These are phyloP conservation scores for Phytophthora quininea DNA, from an alignment of 352 stramenopile genomes.

Conservation along the genomic window DNA sequence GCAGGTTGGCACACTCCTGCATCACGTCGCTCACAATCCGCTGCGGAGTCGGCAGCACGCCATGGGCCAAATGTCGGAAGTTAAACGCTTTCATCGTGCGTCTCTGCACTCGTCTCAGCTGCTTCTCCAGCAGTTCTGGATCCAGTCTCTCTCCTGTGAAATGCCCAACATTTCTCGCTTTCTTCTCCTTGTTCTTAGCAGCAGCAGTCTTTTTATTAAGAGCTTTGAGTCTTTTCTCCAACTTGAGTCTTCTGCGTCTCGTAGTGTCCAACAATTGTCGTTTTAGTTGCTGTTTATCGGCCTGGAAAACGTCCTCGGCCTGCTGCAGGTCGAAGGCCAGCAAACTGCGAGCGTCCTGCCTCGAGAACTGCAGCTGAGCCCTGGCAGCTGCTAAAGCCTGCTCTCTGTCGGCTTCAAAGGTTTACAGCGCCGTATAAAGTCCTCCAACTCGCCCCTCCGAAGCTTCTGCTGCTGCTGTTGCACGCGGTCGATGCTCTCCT, in stretches of 20 bases:
- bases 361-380: constrained; percentile 58
- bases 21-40: constrained; percentile 50
- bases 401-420: constrained; percentile 60
- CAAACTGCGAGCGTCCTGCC: constrained; percentile 61
- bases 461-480: constrained; percentile 56
- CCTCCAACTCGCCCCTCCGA: constrained; percentile 49
- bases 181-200: neutral
- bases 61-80: constrained; percentile 56
- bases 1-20: constrained; percentile 25
- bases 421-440: constrained; percentile 62
- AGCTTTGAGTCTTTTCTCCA: constrained; percentile 23
- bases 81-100: constrained; percentile 54
- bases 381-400: constrained; percentile 53
- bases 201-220: neutral
- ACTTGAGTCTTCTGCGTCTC: constrained; percentile 17
- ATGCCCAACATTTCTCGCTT: neutral
- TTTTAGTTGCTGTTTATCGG: constrained; percentile 31
- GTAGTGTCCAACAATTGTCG: constrained; percentile 28
- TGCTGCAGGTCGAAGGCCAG: constrained; percentile 82
- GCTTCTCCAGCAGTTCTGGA: constrained; percentile 20
- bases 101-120: constrained; percentile 34
- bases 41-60: constrained; percentile 42
- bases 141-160: neutral
- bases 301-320: constrained; percentile 56
- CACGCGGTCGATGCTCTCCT: constrained; percentile 83